Base-by-base conservation (phyloP, 1,284 basidiomycete species). In the Vanrija sp. region DNA sequence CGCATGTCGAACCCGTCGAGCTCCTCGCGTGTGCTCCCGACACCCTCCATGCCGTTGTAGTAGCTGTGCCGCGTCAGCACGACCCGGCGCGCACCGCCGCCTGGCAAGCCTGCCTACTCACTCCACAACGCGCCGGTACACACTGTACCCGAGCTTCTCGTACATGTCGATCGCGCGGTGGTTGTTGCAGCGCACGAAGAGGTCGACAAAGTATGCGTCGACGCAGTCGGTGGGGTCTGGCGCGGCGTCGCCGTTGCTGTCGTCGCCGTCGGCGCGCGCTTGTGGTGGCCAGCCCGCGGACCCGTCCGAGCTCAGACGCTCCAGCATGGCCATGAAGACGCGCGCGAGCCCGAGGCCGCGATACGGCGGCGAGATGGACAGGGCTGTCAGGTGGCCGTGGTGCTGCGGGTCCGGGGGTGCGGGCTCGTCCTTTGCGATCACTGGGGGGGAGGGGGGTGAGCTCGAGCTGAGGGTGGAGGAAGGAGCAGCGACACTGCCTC, bases 181-280 rank as follows among this genome's bases (percentile, higher is more conserved):
- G 57, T 78, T 78, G 58, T 74, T 77, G 58, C 74, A 76, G 46
- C 76, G 54, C 42, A 78, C 76, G 45, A 78, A 78, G 18, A 78
- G 62, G 54, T 78, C 76, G 44, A 77, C 68, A 54, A 78, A 78
- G 65, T 64, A 78, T 19, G 74, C 71, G 58, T 76, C 66, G 19
- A 72, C 71, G 14, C 65, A 66, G 51, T 76, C 72, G 39, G 53
- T 43, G 14, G 16, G 18, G 34, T 56, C 55, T 3, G 46, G 28
- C 29, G 43, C 47, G 8, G 43, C 43, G 5, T 40, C 39, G n/a
- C 42, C 46, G 25, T 39, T 47, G 3, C 38, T 43, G 29, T 38
- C 18, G 12, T 39, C 50, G 3, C 38, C 47, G 29, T 38, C 18
- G 8, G 43, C 19, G 34, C 29, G 48, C 26, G 47, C 26, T 9